A percentile compares a stretch with the other conserved stretches of the same genome.
phyloP scores from a whole-genome alignment of 106 monocot genomes.

The Acorus calamus region DNA sequence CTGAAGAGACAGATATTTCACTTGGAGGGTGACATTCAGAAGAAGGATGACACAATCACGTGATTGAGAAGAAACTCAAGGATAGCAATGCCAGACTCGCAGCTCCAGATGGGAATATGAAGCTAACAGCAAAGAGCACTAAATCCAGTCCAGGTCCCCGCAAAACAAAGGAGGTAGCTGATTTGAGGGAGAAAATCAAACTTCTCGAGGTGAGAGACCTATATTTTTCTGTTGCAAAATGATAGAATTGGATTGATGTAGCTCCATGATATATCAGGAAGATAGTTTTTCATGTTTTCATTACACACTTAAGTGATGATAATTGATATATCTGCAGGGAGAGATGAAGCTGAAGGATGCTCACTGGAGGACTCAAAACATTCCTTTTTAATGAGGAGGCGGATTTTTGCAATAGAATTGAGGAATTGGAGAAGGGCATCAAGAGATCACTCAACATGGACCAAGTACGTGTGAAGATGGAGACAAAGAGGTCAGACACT shows the following conservation, averaged over 20 bases:
- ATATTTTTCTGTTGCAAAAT: slow-evolving; percentile 1
- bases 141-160: slow-evolving; percentile 1
- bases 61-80: slow-evolving; percentile 21
- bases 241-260: not conserved
- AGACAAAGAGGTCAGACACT: no score
- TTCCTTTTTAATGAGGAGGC: no score
- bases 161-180: slow-evolving; percentile 3
- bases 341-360: no score
- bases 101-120: slow-evolving; percentile 8
- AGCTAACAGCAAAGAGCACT: slow-evolving; percentile 5
- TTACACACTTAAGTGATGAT: no score
- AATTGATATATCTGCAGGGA: no score
- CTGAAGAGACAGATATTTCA: slow-evolving; percentile 26
- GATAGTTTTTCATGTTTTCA: not conserved
- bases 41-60: slow-evolving; percentile 20
- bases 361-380: no score
- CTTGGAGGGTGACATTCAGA: slow-evolving; percentile 20
- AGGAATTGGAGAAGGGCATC: no score
- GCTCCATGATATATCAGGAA: not conserved
- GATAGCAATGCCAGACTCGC: slow-evolving; percentile 12
- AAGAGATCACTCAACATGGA: no score
- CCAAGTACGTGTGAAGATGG: no score
- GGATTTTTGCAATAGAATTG: no score
- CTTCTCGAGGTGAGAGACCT: slow-evolving; percentile 12
- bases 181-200: not conserved